Evolutionary conservation across 164 flowering plant species (phyloP).

Genomic region (Kalanchoe fedtschenkoi): DNA sequence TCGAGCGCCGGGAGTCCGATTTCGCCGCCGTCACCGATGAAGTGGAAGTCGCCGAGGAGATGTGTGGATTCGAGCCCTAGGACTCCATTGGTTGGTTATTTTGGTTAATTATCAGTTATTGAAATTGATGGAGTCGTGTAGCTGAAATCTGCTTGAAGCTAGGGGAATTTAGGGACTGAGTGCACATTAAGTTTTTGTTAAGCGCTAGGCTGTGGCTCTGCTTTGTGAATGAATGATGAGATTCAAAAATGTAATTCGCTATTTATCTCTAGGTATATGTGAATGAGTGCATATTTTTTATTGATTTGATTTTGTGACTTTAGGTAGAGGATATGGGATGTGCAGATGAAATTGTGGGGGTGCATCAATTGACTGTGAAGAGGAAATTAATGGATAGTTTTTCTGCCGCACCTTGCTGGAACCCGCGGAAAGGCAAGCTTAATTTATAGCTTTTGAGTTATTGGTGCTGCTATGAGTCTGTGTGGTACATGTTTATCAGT

Average conservation of each 20-base stretch:
- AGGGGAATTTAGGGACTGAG: too few relatives aligned
- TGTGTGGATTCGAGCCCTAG: constrained; percentile 30
- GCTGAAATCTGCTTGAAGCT: neutral
- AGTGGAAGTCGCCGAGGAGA: constrained; percentile 57
- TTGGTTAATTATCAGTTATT: neutral
- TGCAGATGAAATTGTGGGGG: neutral
- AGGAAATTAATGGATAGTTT: constrained; percentile 25
- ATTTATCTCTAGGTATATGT: neutral
- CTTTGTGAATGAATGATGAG: neutral
- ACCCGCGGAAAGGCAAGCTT: constrained; percentile 44
- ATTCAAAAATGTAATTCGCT: neutral
- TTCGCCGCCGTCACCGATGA: constrained; percentile 18
- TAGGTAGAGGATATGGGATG: neutral
- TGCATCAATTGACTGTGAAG: neutral
- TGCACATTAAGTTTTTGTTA: too few relatives aligned
- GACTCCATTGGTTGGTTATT: constrained; percentile 13
- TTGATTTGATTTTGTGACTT: neutral
- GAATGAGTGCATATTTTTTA: neutral
- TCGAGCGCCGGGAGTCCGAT: constrained; percentile 28
- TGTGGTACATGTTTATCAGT: neutral
- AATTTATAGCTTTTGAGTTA: neutral
- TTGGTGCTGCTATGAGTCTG: neutral
- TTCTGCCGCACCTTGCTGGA: constrained; percentile 35
- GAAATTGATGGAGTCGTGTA: neutral
- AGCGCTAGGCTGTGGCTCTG: too few relatives aligned